Evolutionary conservation across 176 grass and related monocot genomes (phyloP).

Genomic region (sorghum (Sorghum bicolor)): DNA sequence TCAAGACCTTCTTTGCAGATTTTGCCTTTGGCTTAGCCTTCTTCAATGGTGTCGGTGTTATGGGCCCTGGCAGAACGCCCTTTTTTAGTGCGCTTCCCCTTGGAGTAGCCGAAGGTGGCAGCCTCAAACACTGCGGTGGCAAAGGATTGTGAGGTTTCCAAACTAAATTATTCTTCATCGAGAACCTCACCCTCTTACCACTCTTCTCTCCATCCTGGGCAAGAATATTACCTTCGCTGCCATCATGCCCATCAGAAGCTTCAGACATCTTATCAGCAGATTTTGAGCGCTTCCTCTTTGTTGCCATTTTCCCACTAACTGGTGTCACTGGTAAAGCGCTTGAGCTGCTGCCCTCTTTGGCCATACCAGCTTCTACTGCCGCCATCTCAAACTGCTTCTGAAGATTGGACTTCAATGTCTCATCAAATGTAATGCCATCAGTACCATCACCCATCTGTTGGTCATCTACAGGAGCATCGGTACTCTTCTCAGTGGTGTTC

Average conservation of each 20-base stretch:
- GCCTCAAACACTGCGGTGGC: slow-evolving; percentile 77
- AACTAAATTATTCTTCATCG: slow-evolving; percentile 89
- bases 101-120: slow-evolving; percentile 83
- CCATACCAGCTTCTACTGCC: slow-evolving; percentile 69
- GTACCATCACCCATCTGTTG: slow-evolving; percentile 36
- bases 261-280: slow-evolving; percentile 18
- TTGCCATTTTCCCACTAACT: slow-evolving; percentile 34
- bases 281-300: slow-evolving; percentile 76
- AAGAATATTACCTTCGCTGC: slow-evolving; percentile 18
- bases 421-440: slow-evolving; percentile 63
- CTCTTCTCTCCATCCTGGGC: slow-evolving; percentile 44
- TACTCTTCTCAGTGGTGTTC: slow-evolving; percentile 3
- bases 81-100: slow-evolving; percentile 97
- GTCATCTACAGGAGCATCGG: slow-evolving; percentile 33
- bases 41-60: slow-evolving; percentile 50
- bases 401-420: slow-evolving; percentile 70
- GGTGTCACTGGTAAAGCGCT: slow-evolving; percentile 17
- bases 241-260: slow-evolving; percentile 30
- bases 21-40: slow-evolving; percentile 65
- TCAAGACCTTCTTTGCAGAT: slow-evolving; percentile 75
- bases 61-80: slow-evolving; percentile 76
- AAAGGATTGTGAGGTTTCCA: slow-evolving; percentile 90
- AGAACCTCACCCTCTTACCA: slow-evolving; percentile 85
- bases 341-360: slow-evolving; percentile 30
- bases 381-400: slow-evolving; percentile 94